A percentile compares a stretch with the other conserved stretches of the same genome.
Evolutionary conservation across 2,329 filamentous ascomycete species (phyloP).

Genomic region (Sporothrix humicola): DNA sequence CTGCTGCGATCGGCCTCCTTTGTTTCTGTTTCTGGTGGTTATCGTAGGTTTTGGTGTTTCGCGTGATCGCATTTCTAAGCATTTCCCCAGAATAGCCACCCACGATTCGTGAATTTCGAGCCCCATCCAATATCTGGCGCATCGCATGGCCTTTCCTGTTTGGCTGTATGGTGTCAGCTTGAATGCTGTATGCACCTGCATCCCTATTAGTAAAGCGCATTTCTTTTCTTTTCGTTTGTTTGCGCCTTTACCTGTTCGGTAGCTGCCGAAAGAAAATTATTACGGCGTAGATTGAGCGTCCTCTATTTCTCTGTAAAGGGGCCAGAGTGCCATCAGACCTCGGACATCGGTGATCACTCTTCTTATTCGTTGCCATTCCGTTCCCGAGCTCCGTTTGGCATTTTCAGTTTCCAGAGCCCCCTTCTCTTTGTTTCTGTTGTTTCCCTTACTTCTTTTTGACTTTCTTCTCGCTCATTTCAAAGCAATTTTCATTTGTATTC

Average conservation of each 20-base stretch:
- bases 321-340: neutral
- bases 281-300: neutral
- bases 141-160: neutral
- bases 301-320: neutral
- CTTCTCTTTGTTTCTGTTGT: neutral
- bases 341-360: neutral
- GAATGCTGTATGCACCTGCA: neutral
- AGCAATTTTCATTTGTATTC: neutral
- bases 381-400: neutral
- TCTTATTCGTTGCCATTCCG: neutral
- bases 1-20: too few relatives aligned
- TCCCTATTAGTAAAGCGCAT: neutral
- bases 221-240: neutral
- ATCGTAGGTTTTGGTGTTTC: too few relatives aligned
- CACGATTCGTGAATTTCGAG: too few relatives aligned
- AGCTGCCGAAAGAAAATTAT: neutral
- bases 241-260: neutral
- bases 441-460: neutral
- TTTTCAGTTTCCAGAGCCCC: too few relatives aligned
- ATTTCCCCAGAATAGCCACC: too few relatives aligned
- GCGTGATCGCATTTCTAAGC: slow-evolving; percentile 1
- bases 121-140: too few relatives aligned
- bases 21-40: too few relatives aligned
- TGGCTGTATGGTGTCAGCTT: neutral
- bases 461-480: neutral